Base-by-base conservation (phyloP, 768 basidiomycete species). In the Psilocybe cyanescens region DNA sequence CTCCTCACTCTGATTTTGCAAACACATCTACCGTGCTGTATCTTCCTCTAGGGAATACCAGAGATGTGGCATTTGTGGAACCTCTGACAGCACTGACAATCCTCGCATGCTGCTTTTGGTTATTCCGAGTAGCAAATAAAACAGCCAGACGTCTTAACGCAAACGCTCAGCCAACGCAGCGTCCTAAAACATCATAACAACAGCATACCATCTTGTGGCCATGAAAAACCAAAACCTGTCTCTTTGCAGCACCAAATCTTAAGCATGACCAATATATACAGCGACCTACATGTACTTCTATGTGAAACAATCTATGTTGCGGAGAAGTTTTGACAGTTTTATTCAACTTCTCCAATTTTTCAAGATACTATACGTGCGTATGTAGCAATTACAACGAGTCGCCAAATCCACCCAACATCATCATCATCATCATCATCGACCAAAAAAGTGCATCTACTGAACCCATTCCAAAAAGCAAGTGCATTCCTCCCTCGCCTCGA, bases 31-130 rank as follows among this genome's bases (percentile, higher is more conserved):
- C 70, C 39, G 61, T 60, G 29, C 59, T 83, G 4, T 67, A 68
- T 2, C 72, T 80, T 4, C 82, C 83, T 0, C 71, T 78, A 0
- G 83, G 81, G 8, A 70, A 70, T 24, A 56, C 57, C 1, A 66
- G 63, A 2, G 76, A 84, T 62, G 65, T 82, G 1, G 65, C 65
- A 0, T 66, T 71, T n/a, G 81, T 83, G n/a, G 79, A 82, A 59
- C 63, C 78, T 39, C 71, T 79, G 8, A 83, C 81, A 0, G 69
- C 72, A 1, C 35, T 78, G 9, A 74, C 72, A 17, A 75, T 83
- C 45, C 63, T 81, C n/a, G 44, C 68, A 1, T 73, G 75, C 45
- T 82, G 82, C 56, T 60, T 75, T 3, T 79, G 78, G 66, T 60
- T 84, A 2, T 56, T 75, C 16, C 68, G 67, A 11, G 69, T 71